A percentile compares a stretch with the other conserved stretches of the same genome.
phyloP scores from a whole-genome alignment of 495 filamentous ascomycete species.

The Terfezia claveryi region DNA sequence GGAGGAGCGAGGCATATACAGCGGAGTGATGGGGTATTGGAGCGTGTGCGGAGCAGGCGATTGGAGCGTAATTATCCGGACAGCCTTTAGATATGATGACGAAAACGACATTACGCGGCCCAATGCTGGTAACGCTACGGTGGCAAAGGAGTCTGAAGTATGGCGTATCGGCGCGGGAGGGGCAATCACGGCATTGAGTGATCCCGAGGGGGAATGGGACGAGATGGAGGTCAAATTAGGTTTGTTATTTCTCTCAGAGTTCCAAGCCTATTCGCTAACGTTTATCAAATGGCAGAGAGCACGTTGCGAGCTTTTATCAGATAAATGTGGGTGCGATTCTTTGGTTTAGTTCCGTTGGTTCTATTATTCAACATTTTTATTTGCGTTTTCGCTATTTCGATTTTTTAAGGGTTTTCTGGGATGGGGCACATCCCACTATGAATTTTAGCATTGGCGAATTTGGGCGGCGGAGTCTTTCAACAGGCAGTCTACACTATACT shows the following conservation, averaged over 20 bases:
- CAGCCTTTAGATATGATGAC: slow-evolving; percentile 45
- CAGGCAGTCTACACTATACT: no score
- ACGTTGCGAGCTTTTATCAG: no score
- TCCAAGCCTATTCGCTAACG: no score
- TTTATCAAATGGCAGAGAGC: no score
- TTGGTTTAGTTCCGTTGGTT: no score
- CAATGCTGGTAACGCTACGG: not conserved
- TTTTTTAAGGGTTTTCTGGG: no score
- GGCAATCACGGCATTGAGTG: slow-evolving; percentile 64
- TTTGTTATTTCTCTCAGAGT: not conserved
- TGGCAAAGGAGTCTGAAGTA: slow-evolving; percentile 22
- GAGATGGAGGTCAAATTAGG: slow-evolving; percentile 71
- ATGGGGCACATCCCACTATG: no score
- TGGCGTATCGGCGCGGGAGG: slow-evolving; percentile 82
- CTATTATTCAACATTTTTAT: no score
- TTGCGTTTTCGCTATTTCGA: no score
- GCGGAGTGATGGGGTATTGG: slow-evolving; percentile 72
- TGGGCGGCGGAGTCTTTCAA: no score
- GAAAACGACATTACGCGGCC: slow-evolving; percentile 12
- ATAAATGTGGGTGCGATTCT: no score
- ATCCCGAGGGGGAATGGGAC: slow-evolving; percentile 55
- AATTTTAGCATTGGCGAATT: no score
- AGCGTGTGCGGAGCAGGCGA: slow-evolving; percentile 68
- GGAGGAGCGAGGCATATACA: slow-evolving; percentile 57
- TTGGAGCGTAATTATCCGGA: slow-evolving; percentile 72